Base-by-base conservation (phyloP, 2,329 filamentous ascomycete species). In the Apiospora koreana region DNA sequence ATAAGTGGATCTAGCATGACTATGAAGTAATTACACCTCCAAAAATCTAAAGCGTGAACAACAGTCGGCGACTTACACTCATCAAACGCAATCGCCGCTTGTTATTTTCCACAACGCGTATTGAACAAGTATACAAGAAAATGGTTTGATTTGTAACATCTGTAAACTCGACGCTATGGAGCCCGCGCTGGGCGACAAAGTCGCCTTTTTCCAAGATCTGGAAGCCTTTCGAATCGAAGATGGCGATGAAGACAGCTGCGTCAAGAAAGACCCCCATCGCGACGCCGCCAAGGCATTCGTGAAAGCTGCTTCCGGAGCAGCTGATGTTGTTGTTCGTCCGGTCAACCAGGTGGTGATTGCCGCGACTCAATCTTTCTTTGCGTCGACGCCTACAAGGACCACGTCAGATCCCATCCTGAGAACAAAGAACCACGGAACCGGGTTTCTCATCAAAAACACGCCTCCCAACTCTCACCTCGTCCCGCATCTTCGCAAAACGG, bases 121-220 rank as follows among this genome's bases (percentile, higher is more conserved):
- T 46, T 28, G 23, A 31, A 18, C 21, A 38, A 38, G 21, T 38
- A 14, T 14, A 10, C 23, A 18, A 28, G 25, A 28, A 54, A 25
- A 31, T 31, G 25, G 48, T 54, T 31, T 31, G 48, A 28, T 18
- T 6, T 5, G 31, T 62, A n/a, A 10, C 2, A 3, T n/a, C 8
- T n/a, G 31, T 62, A 8, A 14, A 23, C 8, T 23, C 31, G 3
- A 9, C 12, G 35, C 23, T 35, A 80, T 79, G 78, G 75, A 77
- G 31, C 69, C 71, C 68, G 65, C 77, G 12, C 71, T 84, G 8
- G 74, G 79, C 67, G 83, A 84, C 45, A 88, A 88, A 74, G 65
- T 77, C 28, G 82, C 80, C 0, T 86, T 85, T 71, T 88, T 87
- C 72, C 73, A 79, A n/a, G 76, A 77, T n/a, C 76, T 87, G 0